A percentile compares a stretch with the other conserved stretches of the same genome.
Conservation (phyloP, 73 alveolate genomes). For the Symbiodinium pilosum region DNA sequence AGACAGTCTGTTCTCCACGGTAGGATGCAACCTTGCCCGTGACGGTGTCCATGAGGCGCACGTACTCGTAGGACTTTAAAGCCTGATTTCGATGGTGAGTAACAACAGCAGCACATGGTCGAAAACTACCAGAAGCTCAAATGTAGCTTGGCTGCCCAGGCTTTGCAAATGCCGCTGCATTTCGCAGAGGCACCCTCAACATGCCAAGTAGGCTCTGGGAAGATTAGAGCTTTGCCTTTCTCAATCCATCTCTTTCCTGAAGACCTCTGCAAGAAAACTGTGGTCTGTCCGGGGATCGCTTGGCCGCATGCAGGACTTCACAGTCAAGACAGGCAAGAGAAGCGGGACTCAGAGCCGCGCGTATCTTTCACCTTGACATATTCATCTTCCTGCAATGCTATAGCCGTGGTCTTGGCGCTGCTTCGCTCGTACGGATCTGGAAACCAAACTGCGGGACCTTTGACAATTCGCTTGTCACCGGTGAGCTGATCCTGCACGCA, state of each 20-base stretch:
- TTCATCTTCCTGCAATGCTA: conserved; percentile 82
- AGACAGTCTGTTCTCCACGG: conserved; percentile 79
- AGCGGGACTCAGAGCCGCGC: background rate
- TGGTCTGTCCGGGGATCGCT: no score
- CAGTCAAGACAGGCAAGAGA: background rate
- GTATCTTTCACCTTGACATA: conserved; percentile 59
- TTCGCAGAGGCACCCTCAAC: conserved; percentile 37
- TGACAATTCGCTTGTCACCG: conserved; percentile 50
- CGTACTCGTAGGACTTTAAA: conserved; percentile 60
- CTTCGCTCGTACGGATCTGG: conserved; percentile 62
- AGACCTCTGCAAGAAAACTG: conserved; percentile 42
- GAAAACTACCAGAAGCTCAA: background rate
- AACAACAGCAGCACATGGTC: background rate
- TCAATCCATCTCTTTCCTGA: conserved; percentile 66
- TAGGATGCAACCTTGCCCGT: conserved; percentile 89
- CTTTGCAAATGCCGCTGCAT: conserved; percentile 34
- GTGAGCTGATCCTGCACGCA: conserved; percentile 53
- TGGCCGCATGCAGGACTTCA: background rate
- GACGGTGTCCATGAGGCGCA: conserved; percentile 69
- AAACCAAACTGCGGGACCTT: conserved; percentile 72
- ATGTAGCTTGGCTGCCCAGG: conserved; percentile 28
- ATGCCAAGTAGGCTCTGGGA: conserved; percentile 89
- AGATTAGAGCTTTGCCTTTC: conserved; percentile 48
- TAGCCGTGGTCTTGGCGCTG: conserved; percentile 26
- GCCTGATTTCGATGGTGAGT: background rate